phyloP scores from a whole-genome alignment of 805 yeast genomes.

The Saccharomycopsis fermentans region DNA sequence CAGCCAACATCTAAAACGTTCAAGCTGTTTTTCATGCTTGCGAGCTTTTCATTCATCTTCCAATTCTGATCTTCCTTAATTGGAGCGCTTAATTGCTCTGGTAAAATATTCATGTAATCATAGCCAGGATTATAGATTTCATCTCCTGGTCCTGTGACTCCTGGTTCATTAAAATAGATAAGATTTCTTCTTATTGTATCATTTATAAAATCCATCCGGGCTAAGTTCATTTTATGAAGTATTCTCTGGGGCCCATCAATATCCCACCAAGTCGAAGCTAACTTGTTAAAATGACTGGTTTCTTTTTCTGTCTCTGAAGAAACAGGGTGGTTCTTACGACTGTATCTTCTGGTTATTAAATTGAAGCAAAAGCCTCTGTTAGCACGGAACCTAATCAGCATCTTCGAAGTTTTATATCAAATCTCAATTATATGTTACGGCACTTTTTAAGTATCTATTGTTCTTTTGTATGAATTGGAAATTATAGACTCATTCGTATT shows the following conservation, averaged over 20 bases:
- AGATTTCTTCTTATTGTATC: constrained; percentile 41
- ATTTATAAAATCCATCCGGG: constrained; percentile 79
- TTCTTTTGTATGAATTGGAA: not conserved
- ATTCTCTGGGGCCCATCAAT: constrained; percentile 86
- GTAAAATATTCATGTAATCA: constrained; percentile 51
- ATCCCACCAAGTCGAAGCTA: constrained; percentile 99
- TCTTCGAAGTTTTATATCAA: no score
- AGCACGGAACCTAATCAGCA: not conserved
- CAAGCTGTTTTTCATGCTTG: constrained; percentile 27
- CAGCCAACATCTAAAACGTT: constrained; percentile 84
- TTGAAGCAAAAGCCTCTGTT: not conserved
- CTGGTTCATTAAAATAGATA: constrained; percentile 31
- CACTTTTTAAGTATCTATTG: not conserved
- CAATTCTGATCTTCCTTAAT: constrained; percentile 42
- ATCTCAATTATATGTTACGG: not conserved
- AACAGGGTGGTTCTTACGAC: not conserved
- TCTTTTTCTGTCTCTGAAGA: constrained; percentile 35
- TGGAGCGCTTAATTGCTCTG: constrained; percentile 38
- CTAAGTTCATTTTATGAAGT: constrained; percentile 85
- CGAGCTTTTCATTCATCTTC: constrained; percentile 31
- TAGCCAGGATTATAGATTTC: constrained; percentile 71
- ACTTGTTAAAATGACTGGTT: constrained; percentile 66
- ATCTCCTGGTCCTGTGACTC: constrained; percentile 28
- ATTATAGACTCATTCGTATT: no score
- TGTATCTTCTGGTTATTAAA: not conserved